Conservation (phyloP, 441 rosid genomes). For the Capsella rubella region DNA sequence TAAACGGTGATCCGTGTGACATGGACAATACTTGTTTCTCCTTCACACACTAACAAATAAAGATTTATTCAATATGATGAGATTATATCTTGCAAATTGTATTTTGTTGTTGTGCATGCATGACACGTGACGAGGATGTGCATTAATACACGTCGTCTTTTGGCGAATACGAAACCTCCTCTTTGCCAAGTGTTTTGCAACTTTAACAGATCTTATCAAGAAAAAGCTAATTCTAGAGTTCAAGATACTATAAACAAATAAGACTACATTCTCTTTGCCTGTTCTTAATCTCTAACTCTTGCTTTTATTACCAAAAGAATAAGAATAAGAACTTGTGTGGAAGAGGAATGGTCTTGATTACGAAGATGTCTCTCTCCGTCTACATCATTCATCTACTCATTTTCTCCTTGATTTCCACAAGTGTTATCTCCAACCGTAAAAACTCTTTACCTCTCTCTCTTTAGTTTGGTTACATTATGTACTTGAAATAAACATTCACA, state of each 20-base stretch:
- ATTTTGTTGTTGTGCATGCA: slow-evolving; percentile 29
- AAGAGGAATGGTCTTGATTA: slow-evolving; percentile 11
- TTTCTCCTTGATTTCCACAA: slow-evolving; percentile 26
- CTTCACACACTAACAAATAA: neutral
- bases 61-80: neutral
- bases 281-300: neutral
- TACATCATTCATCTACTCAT: slow-evolving; percentile 35
- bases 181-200: slow-evolving; percentile 41
- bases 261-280: slow-evolving; percentile 26
- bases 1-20: slow-evolving; percentile 32
- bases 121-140: slow-evolving; percentile 17
- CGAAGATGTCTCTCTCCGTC: slow-evolving; percentile 31
- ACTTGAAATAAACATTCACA: neutral
- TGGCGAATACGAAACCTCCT: slow-evolving; percentile 22
- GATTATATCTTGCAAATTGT: neutral
- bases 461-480: neutral
- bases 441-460: neutral
- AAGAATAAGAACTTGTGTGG: slow-evolving; percentile 6
- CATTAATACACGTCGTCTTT: slow-evolving; percentile 28
- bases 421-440: slow-evolving; percentile 37
- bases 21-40: slow-evolving; percentile 17
- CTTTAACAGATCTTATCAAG: slow-evolving; percentile 29
- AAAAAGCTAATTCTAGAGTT: neutral
- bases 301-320: slow-evolving; percentile 5
- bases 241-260: slow-evolving; percentile 29